phyloP scores from a whole-genome alignment of 805 yeast genomes.

The Candida alai region DNA sequence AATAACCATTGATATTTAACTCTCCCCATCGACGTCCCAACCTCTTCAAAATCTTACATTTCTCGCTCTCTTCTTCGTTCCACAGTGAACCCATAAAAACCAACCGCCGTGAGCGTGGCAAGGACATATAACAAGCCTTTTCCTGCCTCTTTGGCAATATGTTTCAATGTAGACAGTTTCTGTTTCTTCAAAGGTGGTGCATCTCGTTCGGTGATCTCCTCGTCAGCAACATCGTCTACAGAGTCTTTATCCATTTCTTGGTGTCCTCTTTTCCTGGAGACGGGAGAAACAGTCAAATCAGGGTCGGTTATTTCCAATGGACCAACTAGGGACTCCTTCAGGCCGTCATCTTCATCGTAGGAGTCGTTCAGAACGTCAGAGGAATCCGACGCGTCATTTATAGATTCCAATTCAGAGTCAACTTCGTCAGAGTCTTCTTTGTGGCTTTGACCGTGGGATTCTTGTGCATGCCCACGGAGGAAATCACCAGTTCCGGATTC shows the following conservation, averaged over 20 bases:
- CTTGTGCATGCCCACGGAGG: neutral
- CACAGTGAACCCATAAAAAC: slow-evolving; percentile 31
- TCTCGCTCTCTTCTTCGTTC: too few relatives aligned
- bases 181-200: slow-evolving; percentile 9
- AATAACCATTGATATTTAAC: too few relatives aligned
- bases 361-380: slow-evolving; percentile 1
- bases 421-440: slow-evolving; percentile 10
- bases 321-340: too few relatives aligned
- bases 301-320: neutral
- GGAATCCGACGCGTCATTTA: slow-evolving; percentile 1
- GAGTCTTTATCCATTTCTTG: slow-evolving; percentile 1
- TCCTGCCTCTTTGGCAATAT: slow-evolving; percentile 25
- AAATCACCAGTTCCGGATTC: neutral
- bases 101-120: slow-evolving; percentile 32
- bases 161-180: slow-evolving; percentile 9
- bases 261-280: slow-evolving; percentile 2
- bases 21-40: too few relatives aligned
- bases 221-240: slow-evolving; percentile 2
- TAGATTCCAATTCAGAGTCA: slow-evolving; percentile 1
- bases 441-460: neutral
- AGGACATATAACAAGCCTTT: slow-evolving; percentile 30
- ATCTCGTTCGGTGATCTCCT: neutral
- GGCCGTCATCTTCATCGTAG: slow-evolving; percentile 1
- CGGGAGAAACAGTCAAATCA: too few relatives aligned
- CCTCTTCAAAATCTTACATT: too few relatives aligned